Evolutionary conservation across 306 rosid genomes (phyloP).

Genomic region (Quercus variabilis): DNA sequence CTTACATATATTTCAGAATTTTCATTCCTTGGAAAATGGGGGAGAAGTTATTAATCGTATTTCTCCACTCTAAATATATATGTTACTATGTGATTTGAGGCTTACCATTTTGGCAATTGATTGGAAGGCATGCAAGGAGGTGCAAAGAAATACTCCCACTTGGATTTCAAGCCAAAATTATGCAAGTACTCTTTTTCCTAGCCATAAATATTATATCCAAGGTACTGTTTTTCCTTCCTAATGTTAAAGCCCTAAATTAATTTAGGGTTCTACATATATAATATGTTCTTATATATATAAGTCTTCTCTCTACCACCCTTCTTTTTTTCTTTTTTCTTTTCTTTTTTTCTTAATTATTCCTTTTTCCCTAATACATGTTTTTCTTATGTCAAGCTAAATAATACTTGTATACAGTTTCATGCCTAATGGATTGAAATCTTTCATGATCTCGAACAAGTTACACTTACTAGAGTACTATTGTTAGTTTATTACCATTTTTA

Average conservation of each 20-base stretch:
- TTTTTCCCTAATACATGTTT: background rate
- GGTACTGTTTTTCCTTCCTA: background rate
- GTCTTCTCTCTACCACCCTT: background rate
- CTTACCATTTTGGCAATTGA: background rate
- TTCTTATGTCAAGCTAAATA: background rate
- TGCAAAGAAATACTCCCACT: background rate
- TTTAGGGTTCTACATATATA: background rate
- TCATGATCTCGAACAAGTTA: background rate
- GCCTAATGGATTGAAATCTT: background rate
- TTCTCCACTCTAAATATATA: background rate
- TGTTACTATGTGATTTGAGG: background rate
- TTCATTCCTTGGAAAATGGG: background rate
- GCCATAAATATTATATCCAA: background rate
- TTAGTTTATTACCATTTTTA: background rate
- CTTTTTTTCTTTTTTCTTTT: background rate
- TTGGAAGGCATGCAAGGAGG: background rate
- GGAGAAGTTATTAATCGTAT: background rate
- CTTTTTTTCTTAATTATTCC: background rate
- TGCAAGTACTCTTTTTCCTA: background rate
- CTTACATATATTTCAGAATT: background rate
- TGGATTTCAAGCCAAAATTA: background rate
- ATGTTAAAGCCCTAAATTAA: background rate
- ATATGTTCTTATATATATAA: background rate
- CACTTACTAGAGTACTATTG: background rate
- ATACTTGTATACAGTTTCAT: background rate